Percentiles rank a stretch among this genome's conserved stretches.
These are phyloP conservation scores for Kuraishia capsulata DNA, from an alignment of 805 yeast genomes.

Conservation along the genomic window DNA sequence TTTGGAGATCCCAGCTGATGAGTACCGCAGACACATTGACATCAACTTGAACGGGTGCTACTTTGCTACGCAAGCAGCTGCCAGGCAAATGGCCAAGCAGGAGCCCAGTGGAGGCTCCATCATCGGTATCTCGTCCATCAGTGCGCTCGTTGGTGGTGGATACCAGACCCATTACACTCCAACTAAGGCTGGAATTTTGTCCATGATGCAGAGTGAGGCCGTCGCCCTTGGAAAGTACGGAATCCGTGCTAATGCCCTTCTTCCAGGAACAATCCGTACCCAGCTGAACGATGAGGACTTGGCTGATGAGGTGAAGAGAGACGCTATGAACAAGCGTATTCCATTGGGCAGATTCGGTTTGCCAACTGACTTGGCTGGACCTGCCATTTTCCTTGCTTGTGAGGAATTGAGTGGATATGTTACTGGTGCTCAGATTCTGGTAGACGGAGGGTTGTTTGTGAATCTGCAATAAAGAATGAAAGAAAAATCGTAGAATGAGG, in stretches of 20 bases:
- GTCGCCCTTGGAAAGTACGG: conserved; percentile 33
- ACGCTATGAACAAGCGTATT: conserved; percentile 29
- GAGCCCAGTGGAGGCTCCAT: conserved; percentile 36
- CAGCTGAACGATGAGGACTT: conserved; percentile 33
- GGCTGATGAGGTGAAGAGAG: conserved; percentile 22
- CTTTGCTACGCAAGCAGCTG: conserved; percentile 38
- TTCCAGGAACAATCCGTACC: conserved; percentile 35
- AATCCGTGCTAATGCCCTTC: conserved; percentile 33
- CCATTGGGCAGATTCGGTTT: conserved; percentile 30
- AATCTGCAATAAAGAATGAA: conserved; percentile 32
- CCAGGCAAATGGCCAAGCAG: conserved; percentile 31
- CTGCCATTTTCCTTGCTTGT: conserved; percentile 30
- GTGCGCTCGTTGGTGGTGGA: conserved; percentile 38
- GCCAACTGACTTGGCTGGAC: conserved; percentile 30
- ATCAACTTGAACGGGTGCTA: conserved; percentile 35
- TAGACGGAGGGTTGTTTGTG: conserved; percentile 37
- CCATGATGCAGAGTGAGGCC: conserved; percentile 34
- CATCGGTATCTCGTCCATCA: conserved; percentile 31
- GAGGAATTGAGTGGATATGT: conserved; percentile 23
- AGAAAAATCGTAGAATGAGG: conserved; percentile 21
- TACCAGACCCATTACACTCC: conserved; percentile 37
- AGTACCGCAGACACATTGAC: conserved; percentile 23
- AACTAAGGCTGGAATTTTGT: conserved; percentile 35
- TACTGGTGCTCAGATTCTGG: conserved; percentile 32
- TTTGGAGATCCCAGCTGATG: conserved; percentile 28